phyloP scores from a whole-genome alignment of 805 yeast genomes.

The Candida stauntonica region DNA sequence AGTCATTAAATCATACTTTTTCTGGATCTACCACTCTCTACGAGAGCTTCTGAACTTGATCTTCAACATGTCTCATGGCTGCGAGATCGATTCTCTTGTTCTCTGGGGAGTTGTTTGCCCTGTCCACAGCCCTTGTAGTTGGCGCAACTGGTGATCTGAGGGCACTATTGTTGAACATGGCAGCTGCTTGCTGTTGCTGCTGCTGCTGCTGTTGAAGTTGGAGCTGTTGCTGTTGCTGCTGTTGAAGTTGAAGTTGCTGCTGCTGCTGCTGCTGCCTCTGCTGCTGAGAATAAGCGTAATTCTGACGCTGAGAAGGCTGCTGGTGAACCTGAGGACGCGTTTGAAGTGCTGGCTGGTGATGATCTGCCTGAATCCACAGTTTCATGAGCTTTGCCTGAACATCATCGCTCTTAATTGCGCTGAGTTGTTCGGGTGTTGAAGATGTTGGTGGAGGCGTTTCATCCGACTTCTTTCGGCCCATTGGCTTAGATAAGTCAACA shows the following conservation, averaged over 20 bases:
- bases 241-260: conserved; percentile 5
- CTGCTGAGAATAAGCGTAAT: conserved; percentile 6
- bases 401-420: conserved; percentile 11
- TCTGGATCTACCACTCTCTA: too few species aligned
- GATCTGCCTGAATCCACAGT: conserved; percentile 24
- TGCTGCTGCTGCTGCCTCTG: conserved; percentile 14
- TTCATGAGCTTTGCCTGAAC: conserved; percentile 22
- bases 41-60: conserved; percentile 22
- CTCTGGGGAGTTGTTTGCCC: conserved; percentile 25
- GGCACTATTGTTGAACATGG: not conserved
- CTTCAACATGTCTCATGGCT: conserved; percentile 21
- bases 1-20: too few species aligned
- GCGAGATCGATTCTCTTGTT: conserved; percentile 25
- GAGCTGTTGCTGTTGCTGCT: conserved; percentile 12
- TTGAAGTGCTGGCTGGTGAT: conserved; percentile 6
- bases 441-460: not conserved
- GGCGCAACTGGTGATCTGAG: conserved; percentile 27
- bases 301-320: conserved; percentile 5
- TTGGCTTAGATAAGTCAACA: not conserved
- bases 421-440: not conserved
- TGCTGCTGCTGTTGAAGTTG: conserved; percentile 10
- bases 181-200: conserved; percentile 10
- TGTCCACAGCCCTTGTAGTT: conserved; percentile 38
- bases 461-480: conserved; percentile 1
- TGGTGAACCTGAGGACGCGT: conserved; percentile 4